Conservation (phyloP, 768 basidiomycete species). For the Mrakia blollopis region DNA sequence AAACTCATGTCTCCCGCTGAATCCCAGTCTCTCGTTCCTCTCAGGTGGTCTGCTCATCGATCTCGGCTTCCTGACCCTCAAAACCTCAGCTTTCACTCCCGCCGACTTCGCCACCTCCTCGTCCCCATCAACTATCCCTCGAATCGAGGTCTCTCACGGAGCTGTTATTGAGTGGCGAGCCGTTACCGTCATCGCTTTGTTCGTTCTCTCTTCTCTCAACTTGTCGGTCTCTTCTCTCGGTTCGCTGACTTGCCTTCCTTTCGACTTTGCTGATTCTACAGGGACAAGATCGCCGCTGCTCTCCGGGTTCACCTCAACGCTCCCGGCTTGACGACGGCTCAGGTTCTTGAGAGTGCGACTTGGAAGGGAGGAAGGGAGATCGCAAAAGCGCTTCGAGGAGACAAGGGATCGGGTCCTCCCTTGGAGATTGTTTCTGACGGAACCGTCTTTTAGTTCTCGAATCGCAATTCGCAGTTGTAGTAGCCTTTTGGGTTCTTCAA, state of each 20-base stretch:
- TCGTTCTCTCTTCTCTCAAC: conserved; percentile 40
- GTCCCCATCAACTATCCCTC: conserved; percentile 54
- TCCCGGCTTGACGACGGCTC: conserved; percentile 65
- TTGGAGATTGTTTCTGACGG: conserved; percentile 83
- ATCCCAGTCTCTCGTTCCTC: neutral
- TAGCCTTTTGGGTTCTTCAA: neutral
- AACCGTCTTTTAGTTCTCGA: conserved; percentile 58
- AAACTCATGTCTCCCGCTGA: neutral
- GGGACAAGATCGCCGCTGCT: conserved; percentile 70
- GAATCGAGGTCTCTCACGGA: conserved; percentile 68
- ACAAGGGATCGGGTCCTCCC: conserved; percentile 57
- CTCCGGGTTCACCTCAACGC: conserved; percentile 59
- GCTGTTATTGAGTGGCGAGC: conserved; percentile 95
- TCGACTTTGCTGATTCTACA: conserved; percentile 40
- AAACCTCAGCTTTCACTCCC: conserved; percentile 52
- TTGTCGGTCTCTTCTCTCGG: neutral
- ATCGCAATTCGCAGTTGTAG: neutral
- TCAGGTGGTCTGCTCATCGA: conserved; percentile 84
- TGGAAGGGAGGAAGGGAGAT: conserved; percentile 97
- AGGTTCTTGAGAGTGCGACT: conserved; percentile 87
- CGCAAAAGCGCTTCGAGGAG: conserved; percentile 67
- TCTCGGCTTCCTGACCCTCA: conserved; percentile 68
- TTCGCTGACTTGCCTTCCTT: neutral
- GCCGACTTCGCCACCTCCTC: conserved; percentile 44
- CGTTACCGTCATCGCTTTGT: conserved; percentile 90